phyloP scores from a whole-genome alignment of 2,329 filamentous ascomycete species.

The Zymoseptoria crescenta region DNA sequence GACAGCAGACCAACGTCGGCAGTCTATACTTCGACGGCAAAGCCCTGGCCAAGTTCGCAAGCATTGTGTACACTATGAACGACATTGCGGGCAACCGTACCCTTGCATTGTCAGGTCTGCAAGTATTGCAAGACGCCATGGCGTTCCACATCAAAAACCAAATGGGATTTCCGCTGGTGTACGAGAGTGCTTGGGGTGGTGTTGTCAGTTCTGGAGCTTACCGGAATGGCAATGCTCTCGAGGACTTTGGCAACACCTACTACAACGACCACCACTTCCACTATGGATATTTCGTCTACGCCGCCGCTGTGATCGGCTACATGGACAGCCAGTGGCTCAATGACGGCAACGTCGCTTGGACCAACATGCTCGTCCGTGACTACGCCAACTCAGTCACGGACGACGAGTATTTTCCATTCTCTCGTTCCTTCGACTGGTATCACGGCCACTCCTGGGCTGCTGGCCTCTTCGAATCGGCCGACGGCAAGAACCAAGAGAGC shows the following conservation, averaged over 20 bases:
- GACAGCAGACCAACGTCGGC: conserved; percentile 62
- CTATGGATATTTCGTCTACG: conserved; percentile 78
- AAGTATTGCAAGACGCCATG: conserved; percentile 42
- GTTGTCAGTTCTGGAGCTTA: conserved; percentile 72
- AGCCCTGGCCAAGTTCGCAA: conserved; percentile 36
- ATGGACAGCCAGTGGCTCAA: conserved; percentile 67
- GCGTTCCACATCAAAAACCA: conserved; percentile 39
- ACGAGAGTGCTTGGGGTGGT: conserved; percentile 63
- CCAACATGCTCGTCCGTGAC: conserved; percentile 79
- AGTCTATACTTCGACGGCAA: conserved; percentile 92
- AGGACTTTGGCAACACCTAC: conserved; percentile 84
- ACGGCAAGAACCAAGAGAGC: conserved; percentile 81
- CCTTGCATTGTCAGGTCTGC: conserved; percentile 42
- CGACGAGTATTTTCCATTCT: conserved; percentile 74
- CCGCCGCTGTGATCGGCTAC: conserved; percentile 73
- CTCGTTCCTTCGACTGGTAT: conserved; percentile 84
- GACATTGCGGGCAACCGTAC: conserved; percentile 49
- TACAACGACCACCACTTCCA: conserved; percentile 65
- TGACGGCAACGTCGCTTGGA: conserved; percentile 62
- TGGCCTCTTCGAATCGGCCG: conserved; percentile 59
- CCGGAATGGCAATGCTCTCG: conserved; percentile 62
- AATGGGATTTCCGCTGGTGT: conserved; percentile 45
- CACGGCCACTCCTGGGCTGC: conserved; percentile 93
- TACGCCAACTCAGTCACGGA: conserved; percentile 63
- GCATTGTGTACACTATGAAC: conserved; percentile 40